Base-by-base conservation (phyloP, 2,329 filamentous ascomycete genomes). In the Herpomyces periplanetae region DNA sequence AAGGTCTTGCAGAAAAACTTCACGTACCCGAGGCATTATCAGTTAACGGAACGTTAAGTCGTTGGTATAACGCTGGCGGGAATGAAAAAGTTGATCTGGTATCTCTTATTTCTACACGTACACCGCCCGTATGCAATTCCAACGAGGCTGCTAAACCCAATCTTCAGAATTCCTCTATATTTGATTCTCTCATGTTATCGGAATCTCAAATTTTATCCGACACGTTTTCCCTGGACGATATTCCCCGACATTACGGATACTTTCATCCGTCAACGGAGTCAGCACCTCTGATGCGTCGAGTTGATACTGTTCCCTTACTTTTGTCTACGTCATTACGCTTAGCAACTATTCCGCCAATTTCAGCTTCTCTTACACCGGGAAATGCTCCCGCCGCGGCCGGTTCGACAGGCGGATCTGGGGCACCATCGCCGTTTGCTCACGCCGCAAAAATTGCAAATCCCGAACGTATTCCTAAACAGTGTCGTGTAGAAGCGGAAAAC, bases 221-320 rank as follows among this genome's bases (percentile, higher is more conserved):
- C 17, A 9, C 17, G 10, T 5, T 5, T 5, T 5, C 5, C 5
- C 9, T 12, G 13, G 17, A 6, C 6, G 5, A 6, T 8, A 10
- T 5, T 6, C 17, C 5, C 5, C 6, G 5, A 10, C 10, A 5
- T 6, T 12, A 17, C 8, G 10, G 6, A 9, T 5, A 17, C 5
- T 5, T 17, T 5, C 5, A 5, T 17, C 17, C 17, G 5, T 9
- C 17, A 5, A 9, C 38, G 2, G 28, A 28, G 19, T 30, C 43
- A 1, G 30, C 32, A 4, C 59, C 63, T 0, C 43, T 87, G 3
- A 61, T 88, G 21, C 60, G 75, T 18, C 61, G 80, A 4, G 71
- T 88, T 11, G 80, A 96, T 36, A 87, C 62, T 5, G 57, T 68
- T 1, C 57, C 65, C 21, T 49, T 87, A 3, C 53, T 91, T 2